Evolutionary conservation across 805 yeast species (phyloP).

Genomic region (Wickerhamomyces queroliae): DNA sequence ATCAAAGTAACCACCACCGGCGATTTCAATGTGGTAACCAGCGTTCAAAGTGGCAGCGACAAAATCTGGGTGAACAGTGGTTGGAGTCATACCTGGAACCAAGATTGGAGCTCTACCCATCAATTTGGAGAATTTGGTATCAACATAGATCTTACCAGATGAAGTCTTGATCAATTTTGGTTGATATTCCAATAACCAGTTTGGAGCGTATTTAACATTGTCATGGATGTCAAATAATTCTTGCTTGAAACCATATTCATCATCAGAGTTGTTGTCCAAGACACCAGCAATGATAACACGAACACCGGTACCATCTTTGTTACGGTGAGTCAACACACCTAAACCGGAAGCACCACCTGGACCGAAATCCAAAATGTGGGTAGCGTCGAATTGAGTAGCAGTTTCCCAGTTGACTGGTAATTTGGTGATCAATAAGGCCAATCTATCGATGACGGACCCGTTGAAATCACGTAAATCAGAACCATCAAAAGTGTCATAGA

Average conservation of each 20-base stretch:
- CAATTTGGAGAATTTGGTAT: constrained; percentile 89
- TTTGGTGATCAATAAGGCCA: constrained; percentile 77
- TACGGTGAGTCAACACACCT: constrained; percentile 93
- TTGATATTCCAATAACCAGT: constrained; percentile 86
- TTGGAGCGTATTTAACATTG: constrained; percentile 70
- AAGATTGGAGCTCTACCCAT: constrained; percentile 93
- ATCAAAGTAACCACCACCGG: constrained; percentile 97
- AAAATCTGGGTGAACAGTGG: constrained; percentile 91
- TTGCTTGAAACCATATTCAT: constrained; percentile 93
- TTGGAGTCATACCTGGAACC: constrained; percentile 99
- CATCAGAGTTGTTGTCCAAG: constrained; percentile 63
- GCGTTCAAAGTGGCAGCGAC: constrained; percentile 92
- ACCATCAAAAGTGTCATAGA: constrained; percentile 86
- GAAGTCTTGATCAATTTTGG: constrained; percentile 79
- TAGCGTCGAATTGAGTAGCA: constrained; percentile 75
- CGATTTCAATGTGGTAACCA: constrained; percentile 96
- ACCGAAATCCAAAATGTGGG: constrained; percentile 95
- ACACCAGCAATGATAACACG: constrained; percentile 93
- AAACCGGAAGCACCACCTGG: constrained; percentile 98
- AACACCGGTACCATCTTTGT: constrained; percentile 97
- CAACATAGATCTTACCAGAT: constrained; percentile 73
- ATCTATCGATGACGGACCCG: constrained; percentile 59
- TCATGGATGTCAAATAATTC: constrained; percentile 77
- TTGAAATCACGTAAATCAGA: constrained; percentile 55
- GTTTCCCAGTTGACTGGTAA: constrained; percentile 93